Base-by-base conservation (phyloP, 73 alveolate genomes). In the Uronychia binucleata region DNA sequence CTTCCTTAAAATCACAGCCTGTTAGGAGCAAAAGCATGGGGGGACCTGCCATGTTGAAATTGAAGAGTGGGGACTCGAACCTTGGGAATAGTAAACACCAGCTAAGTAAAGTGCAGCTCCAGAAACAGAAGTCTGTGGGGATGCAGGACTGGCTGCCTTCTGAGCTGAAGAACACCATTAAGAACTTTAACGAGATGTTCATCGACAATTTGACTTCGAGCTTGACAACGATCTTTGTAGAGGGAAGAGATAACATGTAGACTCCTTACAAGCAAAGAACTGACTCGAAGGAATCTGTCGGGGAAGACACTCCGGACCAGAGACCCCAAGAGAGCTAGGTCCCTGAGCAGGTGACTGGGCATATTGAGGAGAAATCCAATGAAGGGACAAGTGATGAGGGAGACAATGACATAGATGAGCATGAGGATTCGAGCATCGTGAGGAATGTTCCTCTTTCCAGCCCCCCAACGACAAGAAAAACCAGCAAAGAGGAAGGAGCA, bases 101-200 rank as follows among this genome's bases (percentile, higher is more conserved):
- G n/a, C n/a, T n/a, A n/a, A n/a, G n/a, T n/a, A n/a, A n/a, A n/a
- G n/a, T n/a, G n/a, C n/a, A n/a, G n/a, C n/a, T n/a, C n/a, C n/a
- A n/a, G n/a, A n/a, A n/a, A n/a, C n/a, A n/a, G n/a, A n/a, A n/a
- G n/a, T n/a, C n/a, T n/a, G n/a, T n/a, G n/a, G n/a, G n/a, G n/a
- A n/a, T n/a, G n/a, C n/a, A n/a, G n/a, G n/a, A 85, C 25, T 85
- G 91, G 88, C 77, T 86, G 19, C 28, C 92, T 32, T 31, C 77
- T 30, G 93, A 87, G 11, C 77, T 87, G 29, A 81, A 87, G 30
- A 35, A 80, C 67, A 78, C 83, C 81, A 34, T 88, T 26, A 58
- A 75, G 1, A 85, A 88, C 28, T 83, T 77, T 59, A 82, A 82
- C 58, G 88, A 88, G 75, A 30, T 83, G 33, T 88, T 82, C 83